These are phyloP conservation scores for Metschnikowia reukaufii DNA, from an alignment of 805 yeast species.

Conservation along the genomic window DNA sequence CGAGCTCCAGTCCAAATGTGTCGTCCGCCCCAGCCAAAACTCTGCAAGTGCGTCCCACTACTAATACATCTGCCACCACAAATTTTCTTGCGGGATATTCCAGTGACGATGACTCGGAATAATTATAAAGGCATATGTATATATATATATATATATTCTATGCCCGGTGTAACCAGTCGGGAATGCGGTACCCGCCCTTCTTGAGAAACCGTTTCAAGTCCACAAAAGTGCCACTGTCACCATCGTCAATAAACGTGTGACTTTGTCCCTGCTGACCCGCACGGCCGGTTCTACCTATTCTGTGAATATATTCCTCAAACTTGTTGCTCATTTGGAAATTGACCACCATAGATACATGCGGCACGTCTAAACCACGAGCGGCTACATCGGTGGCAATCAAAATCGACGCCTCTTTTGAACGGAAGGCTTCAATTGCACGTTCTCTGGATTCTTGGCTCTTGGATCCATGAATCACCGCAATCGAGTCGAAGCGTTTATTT, in stretches of 20 bases:
- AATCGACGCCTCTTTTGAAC: conserved; percentile 54
- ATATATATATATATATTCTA: background rate
- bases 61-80: too few species aligned
- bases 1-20: background rate
- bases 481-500: conserved; percentile 40
- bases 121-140: too few species aligned
- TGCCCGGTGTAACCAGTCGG: conserved; percentile 26
- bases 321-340: conserved; percentile 80
- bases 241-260: conserved; percentile 64
- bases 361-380: conserved; percentile 93
- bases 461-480: conserved; percentile 78
- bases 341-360: conserved; percentile 78
- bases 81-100: conserved; percentile 27
- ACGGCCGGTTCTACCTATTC: conserved; percentile 96
- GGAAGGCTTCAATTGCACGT: conserved; percentile 60
- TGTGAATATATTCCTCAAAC: conserved; percentile 84
- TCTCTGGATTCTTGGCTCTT: conserved; percentile 86
- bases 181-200: conserved; percentile 31
- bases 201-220: conserved; percentile 51
- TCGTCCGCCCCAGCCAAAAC: too few species aligned
- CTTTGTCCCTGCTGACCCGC: conserved; percentile 84
- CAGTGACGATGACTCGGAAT: conserved; percentile 31
- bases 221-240: conserved; percentile 52
- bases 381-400: conserved; percentile 94
- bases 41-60: too few species aligned